Evolutionary conservation across 495 filamentous ascomycete species (phyloP).

Genomic region (Trichocladium uniseriatum): DNA sequence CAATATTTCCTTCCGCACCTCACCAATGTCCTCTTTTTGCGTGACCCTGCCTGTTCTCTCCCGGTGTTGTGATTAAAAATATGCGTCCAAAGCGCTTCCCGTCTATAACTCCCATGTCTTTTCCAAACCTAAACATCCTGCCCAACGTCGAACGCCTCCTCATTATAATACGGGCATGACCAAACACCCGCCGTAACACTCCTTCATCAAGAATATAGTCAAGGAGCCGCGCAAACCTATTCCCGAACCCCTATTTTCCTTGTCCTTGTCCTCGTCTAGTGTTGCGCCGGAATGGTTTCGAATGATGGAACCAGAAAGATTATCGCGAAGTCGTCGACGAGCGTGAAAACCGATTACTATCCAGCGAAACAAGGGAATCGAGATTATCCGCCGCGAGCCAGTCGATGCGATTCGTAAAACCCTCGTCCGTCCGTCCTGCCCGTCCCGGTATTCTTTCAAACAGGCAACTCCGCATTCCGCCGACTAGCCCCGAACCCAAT

Average conservation of each 20-base stretch:
- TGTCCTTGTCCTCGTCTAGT: too few species aligned
- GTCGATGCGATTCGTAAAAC: background rate
- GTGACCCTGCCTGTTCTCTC: background rate
- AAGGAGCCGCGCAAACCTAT: too few species aligned
- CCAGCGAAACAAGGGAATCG: too few species aligned
- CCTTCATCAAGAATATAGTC: too few species aligned
- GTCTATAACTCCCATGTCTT: background rate
- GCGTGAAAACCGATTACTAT: too few species aligned
- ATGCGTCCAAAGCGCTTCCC: background rate
- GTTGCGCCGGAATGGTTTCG: background rate
- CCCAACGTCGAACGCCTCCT: background rate
- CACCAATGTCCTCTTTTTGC: background rate
- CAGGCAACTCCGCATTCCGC: constrained; percentile 69
- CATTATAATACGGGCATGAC: constrained; percentile 23
- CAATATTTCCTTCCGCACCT: background rate
- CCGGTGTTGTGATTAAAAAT: background rate
- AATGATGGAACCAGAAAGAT: background rate
- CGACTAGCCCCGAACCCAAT: constrained; percentile 48
- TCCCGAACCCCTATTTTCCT: too few species aligned
- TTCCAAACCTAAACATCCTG: background rate
- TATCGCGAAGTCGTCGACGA: too few species aligned
- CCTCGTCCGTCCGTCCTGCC: background rate
- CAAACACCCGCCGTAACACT: too few species aligned
- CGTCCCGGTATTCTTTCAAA: constrained; percentile 32
- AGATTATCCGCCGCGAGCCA: too few species aligned